Conservation (phyloP, 768 basidiomycete species). For the Sarcomyxa edulis region DNA sequence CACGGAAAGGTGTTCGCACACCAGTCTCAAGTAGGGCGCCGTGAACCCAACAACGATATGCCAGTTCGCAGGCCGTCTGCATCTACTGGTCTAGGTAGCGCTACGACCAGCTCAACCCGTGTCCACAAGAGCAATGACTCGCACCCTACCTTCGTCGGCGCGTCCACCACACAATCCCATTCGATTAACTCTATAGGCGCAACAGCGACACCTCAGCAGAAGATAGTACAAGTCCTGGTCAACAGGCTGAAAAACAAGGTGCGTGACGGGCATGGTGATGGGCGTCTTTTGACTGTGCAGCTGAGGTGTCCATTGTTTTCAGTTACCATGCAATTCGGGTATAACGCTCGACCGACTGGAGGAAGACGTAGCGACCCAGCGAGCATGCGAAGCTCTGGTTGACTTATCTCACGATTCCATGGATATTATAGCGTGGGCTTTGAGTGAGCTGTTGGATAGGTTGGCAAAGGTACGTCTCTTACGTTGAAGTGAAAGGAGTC, state of each 20-base stretch:
- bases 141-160: conserved; percentile 31
- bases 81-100: conserved; percentile 33
- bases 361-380: conserved; percentile 66
- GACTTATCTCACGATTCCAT: conserved; percentile 73
- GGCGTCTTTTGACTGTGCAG: conserved; percentile 1
- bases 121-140: conserved; percentile 64
- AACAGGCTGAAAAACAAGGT: conserved; percentile 81
- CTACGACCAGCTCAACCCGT: conserved; percentile 32
- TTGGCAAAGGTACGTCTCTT: conserved; percentile 57
- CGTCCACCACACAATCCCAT: conserved; percentile 21
- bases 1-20: too few species aligned
- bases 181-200: conserved; percentile 28
- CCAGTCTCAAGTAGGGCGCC: too few species aligned
- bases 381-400: conserved; percentile 75
- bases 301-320: conserved; percentile 7
- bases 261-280: conserved; percentile 10
- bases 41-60: too few species aligned
- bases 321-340: conserved; percentile 89
- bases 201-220: conserved; percentile 66
- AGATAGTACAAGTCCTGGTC: conserved; percentile 75
- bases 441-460: conserved; percentile 75
- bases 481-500: conserved; percentile 1
- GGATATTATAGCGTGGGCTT: conserved; percentile 73
- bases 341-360: conserved; percentile 68
- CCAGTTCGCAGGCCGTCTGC: conserved; percentile 57